Base-by-base conservation (phyloP, 257 asterid species). In the Rauvolfia tetraphylla region DNA sequence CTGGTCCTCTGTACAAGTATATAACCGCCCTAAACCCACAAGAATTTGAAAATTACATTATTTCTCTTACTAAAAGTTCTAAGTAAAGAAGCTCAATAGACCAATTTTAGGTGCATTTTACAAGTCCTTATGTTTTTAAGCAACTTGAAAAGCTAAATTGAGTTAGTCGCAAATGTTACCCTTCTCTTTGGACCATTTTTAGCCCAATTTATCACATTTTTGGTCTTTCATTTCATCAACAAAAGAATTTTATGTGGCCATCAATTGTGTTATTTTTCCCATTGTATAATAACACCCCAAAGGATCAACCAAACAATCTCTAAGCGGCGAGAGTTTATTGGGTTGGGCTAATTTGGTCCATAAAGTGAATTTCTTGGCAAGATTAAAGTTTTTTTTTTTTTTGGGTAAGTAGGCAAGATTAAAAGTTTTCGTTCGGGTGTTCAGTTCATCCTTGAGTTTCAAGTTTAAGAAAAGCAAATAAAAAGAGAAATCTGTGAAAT, bases 381-480 rank as follows among this genome's bases (percentile, higher is more conserved):
- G 41, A 4, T 38, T 5, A 56, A 72, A 27, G 17, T n/a, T n/a
- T n/a, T n/a, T n/a, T n/a, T n/a, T n/a, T n/a, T n/a, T n/a, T n/a
- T n/a, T n/a, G n/a, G n/a, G n/a, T n/a, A n/a, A n/a, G n/a, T n/a
- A n/a, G n/a, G n/a, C n/a, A n/a, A n/a, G n/a, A 41, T 41, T 4
- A 41, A 4, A 41, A 41, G 8, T 4, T 2, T 49, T 48, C 51
- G 31, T 31, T 10, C 34, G 70, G 66, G 57, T 14, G 70, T 41
- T 57, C 14, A 23, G 15, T 36, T 66, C 72, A 48, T 31, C 44
- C 76, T 77, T 81, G 13, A 39, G n/a, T 46, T 34, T 25, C 54
- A 73, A 81, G 79, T 77, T 76, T 81, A 15, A 27, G 44, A 29
- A 36, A 68, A 61, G 56, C 11, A 39, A 44, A 53, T 49, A 14